Percentiles rank a stretch among this genome's conserved stretches.
These are phyloP conservation scores for Moringa oleifera DNA, from an alignment of 345 rosid genomes.

Conservation along the genomic window DNA sequence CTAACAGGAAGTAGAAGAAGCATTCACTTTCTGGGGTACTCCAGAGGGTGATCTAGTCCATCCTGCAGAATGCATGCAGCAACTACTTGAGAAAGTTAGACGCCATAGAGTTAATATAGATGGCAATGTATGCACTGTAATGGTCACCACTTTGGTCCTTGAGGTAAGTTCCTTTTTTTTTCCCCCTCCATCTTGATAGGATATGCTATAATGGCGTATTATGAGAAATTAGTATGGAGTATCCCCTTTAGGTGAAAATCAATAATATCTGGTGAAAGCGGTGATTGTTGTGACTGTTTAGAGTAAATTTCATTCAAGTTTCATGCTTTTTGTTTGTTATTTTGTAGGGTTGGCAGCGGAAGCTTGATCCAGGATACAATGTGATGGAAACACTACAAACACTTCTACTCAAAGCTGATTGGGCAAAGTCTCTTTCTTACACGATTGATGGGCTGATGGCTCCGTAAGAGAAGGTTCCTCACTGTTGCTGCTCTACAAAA, in stretches of 20 bases:
- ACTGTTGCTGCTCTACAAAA: conserved; percentile 19
- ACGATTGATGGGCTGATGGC: conserved; percentile 98
- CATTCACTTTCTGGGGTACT: conserved; percentile 94
- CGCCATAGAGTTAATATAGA: conserved; percentile 81
- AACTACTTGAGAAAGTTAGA: conserved; percentile 89
- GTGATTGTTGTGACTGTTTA: not conserved
- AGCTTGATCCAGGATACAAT: conserved; percentile 85
- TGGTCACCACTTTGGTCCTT: conserved; percentile 96
- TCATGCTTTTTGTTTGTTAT: not conserved
- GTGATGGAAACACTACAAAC: conserved; percentile 81
- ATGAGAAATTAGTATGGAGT: no score
- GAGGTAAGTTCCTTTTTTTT: conserved; percentile 49
- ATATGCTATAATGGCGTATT: no score
- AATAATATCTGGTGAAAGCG: not conserved
- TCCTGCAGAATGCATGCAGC: conserved; percentile 98
- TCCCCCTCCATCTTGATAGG: not conserved
- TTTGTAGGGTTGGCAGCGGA: conserved; percentile 90
- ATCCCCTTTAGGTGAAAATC: no score
- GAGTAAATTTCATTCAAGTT: no score
- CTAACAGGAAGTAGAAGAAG: conserved; percentile 80
- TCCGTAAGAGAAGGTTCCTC: conserved; percentile 40
- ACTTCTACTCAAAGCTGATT: conserved; percentile 74
- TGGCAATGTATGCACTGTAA: conserved; percentile 87
- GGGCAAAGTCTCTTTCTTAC: conserved; percentile 91
- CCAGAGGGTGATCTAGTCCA: conserved; percentile 75